phyloP scores from a whole-genome alignment of 2,329 filamentous ascomycete species.

The Podosphaera xanthii region DNA sequence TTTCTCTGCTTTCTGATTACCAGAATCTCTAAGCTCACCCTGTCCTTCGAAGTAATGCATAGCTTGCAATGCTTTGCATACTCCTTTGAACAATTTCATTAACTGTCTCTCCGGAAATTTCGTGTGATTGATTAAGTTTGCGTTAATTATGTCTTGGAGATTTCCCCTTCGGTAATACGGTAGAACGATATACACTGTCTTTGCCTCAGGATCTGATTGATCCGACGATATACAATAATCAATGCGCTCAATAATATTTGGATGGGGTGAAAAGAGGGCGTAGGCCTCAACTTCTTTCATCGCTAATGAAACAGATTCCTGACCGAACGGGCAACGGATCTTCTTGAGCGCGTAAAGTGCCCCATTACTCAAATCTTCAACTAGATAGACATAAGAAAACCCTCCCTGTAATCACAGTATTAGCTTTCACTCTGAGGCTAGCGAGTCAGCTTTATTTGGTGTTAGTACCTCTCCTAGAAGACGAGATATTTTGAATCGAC shows the following conservation, averaged over 20 bases:
- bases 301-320: conserved; percentile 83
- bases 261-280: conserved; percentile 59
- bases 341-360: conserved; percentile 91
- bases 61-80: conserved; percentile 64
- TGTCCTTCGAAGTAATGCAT: conserved; percentile 71
- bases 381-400: conserved; percentile 97
- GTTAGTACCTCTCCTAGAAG: conserved; percentile 66
- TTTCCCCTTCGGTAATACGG: conserved; percentile 93
- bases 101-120: conserved; percentile 70
- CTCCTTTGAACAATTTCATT: conserved; percentile 77
- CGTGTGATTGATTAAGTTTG: conserved; percentile 88
- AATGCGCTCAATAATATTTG: conserved; percentile 67
- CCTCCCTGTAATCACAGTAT: conserved; percentile 38
- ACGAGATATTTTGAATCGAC: conserved; percentile 87
- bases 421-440: conserved; percentile 3
- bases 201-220: conserved; percentile 41
- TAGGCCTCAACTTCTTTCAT: conserved; percentile 97
- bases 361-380: conserved; percentile 67
- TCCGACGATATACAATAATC: conserved; percentile 68
- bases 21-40: conserved; percentile 19
- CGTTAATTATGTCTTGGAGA: conserved; percentile 94
- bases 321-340: conserved; percentile 92
- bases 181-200: conserved; percentile 90
- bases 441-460: background rate
- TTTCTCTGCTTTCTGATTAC: conserved; percentile 25